phyloP scores from a whole-genome alignment of 1,139 yeast species.

The Pneumocystis murina region DNA sequence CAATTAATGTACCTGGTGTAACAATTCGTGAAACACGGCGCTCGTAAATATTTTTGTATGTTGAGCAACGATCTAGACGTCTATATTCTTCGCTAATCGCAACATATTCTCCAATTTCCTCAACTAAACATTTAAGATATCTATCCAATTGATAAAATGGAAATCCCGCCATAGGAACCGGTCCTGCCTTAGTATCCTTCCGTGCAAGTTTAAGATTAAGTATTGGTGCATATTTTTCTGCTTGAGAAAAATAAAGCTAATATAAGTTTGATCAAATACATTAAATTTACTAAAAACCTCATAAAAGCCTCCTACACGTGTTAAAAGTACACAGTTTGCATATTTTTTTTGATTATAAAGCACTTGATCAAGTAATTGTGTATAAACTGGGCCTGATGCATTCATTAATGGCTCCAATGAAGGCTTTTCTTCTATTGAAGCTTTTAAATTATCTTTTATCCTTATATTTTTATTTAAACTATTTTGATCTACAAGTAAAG shows the following conservation, averaged over 20 bases:
- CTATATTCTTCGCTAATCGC: conserved; percentile 61
- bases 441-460: neutral
- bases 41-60: conserved; percentile 31
- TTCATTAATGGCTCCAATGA: neutral
- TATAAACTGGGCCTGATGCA: neutral
- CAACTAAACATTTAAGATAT: conserved; percentile 58
- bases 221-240: conserved; percentile 53
- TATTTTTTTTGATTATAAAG: conserved; percentile 33
- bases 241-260: conserved; percentile 66
- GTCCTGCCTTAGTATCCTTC: conserved; percentile 29
- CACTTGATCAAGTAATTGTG: conserved; percentile 12
- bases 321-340: conserved; percentile 59
- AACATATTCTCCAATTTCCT: conserved; percentile 52
- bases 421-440: neutral
- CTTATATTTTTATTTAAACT: neutral
- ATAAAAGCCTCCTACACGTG: conserved; percentile 84
- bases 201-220: conserved; percentile 49
- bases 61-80: conserved; percentile 12
- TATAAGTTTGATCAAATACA: neutral
- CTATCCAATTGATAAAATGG: conserved; percentile 59
- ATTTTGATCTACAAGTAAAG: neutral
- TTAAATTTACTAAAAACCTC: conserved; percentile 27
- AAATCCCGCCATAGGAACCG: conserved; percentile 81
- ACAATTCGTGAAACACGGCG: conserved; percentile 67
- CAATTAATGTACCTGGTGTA: conserved; percentile 86